Evolutionary conservation across 2,329 filamentous ascomycete genomes (phyloP), one percentile per base, ranked within the genome.

Genomic region (Aspergillus sp.): DNA sequence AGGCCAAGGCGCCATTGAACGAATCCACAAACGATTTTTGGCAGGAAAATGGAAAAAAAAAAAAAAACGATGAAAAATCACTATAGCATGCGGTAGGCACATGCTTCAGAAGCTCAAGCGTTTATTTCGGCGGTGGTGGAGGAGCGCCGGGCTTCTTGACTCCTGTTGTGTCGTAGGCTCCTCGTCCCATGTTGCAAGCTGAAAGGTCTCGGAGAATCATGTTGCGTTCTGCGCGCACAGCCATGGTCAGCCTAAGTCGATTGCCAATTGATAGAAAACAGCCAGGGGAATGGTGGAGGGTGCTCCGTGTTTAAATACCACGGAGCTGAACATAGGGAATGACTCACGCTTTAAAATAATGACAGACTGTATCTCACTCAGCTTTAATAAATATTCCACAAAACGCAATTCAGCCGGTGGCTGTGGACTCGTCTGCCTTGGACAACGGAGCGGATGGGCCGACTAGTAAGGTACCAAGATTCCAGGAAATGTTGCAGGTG

Each of bases 91-190:
- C 61, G 61, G 61, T 64, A 61, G 58, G 57, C 61, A 61, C 51
- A 62, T 62, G 62, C 51, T 57, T 30, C n/a, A 20, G 20, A 39
- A 48, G 44, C 54, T 59, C 33, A 60, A 52, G 59, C 40, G 17
- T 20, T 65, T 63, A 61, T 61, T 56, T 61, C 39, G 77, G 76
- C 45, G 75, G 76, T 61, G 78, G 79, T 65, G 78, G 77, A 57
- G 75, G 73, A 61, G 69, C 70, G 45, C 70, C 70, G 44, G 78
- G 79, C 69, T 81, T 80, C 63, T 79, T 78, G 20, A 81, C 77
- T 27, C 79, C 79, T 6, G 79, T 82, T 41, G 79, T 82, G 63
- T 82, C 79, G 61, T 82, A 82, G 57, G 77, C 79, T 57, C 79
- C 79, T 62, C 79, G 76, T 59, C 79, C 79, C 78, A 81, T 80